Evolutionary conservation across 2,329 filamentous ascomycete species (phyloP).

Genomic region (Xylaria sp.): DNA sequence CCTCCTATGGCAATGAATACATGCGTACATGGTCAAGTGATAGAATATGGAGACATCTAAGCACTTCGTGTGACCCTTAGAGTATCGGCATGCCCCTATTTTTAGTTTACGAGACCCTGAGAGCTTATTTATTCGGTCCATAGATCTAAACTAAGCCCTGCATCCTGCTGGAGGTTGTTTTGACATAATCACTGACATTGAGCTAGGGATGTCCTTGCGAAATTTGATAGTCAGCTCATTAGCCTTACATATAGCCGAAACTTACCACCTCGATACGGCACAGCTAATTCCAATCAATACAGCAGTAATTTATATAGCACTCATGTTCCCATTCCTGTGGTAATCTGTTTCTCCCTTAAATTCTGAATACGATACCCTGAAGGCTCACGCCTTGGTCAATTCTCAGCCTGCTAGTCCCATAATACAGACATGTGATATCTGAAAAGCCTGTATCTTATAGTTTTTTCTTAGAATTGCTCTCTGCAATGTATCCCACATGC

Average conservation of each 20-base stretch:
- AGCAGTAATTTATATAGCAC: too few species aligned
- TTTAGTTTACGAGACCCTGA: too few species aligned
- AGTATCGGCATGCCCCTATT: too few species aligned
- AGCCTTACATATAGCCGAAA: background rate
- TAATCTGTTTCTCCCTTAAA: background rate
- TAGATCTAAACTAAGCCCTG: background rate
- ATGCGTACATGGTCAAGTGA: too few species aligned
- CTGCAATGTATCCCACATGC: too few species aligned
- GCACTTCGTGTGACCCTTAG: too few species aligned
- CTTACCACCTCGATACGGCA: background rate
- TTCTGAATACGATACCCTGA: background rate
- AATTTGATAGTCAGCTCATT: background rate
- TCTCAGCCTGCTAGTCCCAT: background rate
- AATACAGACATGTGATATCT: background rate
- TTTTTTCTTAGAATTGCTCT: too few species aligned
- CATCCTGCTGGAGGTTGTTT: background rate
- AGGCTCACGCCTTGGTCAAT: background rate
- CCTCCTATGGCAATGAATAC: too few species aligned
- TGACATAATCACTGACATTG: background rate
- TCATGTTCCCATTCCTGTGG: background rate
- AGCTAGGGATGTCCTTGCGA: slow-evolving; percentile 2
- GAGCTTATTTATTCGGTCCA: too few species aligned
- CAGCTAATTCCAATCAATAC: background rate
- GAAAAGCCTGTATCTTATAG: background rate
- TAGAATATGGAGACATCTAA: too few species aligned